Evolutionary conservation across 1,139 yeast species (phyloP).

Genomic region (Candida albicans): DNA sequence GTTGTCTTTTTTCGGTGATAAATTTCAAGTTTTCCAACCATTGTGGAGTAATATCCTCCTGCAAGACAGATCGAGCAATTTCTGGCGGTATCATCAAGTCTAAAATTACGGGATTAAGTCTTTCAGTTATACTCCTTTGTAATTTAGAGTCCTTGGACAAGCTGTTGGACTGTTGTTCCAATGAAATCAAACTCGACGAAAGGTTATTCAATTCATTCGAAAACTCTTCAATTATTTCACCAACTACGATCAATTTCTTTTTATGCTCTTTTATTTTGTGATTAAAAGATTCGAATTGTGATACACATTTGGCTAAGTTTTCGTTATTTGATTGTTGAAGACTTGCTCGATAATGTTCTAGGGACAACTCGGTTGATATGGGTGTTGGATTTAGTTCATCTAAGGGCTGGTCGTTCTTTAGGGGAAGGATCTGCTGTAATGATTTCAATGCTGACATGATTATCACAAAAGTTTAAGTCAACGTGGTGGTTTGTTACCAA

Average conservation of each 20-base stretch:
- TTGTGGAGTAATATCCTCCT: constrained; percentile 40
- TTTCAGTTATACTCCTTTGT: constrained; percentile 56
- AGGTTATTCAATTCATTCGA: constrained; percentile 57
- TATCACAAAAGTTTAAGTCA: neutral
- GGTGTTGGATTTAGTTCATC: neutral
- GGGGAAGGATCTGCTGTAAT: constrained; percentile 13
- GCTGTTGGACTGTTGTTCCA: constrained; percentile 51
- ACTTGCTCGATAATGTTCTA: constrained; percentile 11
- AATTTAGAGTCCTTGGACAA: constrained; percentile 40
- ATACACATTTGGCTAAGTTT: constrained; percentile 7
- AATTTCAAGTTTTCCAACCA: constrained; percentile 66
- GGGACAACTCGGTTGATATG: constrained; percentile 3
- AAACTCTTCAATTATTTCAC: constrained; percentile 48
- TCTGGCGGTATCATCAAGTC: constrained; percentile 77
- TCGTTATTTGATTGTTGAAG: constrained; percentile 7
- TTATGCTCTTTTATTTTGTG: constrained; percentile 38
- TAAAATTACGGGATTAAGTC: constrained; percentile 68
- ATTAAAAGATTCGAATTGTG: constrained; percentile 33
- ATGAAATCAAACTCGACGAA: constrained; percentile 57
- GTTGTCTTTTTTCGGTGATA: constrained; percentile 54
- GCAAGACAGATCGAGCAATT: constrained; percentile 46
- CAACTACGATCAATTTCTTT: constrained; percentile 36
- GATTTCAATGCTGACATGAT: constrained; percentile 11
- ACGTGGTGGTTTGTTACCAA: neutral
- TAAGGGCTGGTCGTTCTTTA: neutral